Base-by-base conservation (phyloP, 306 rosid genomes). In the Cicer pinnatifidum region DNA sequence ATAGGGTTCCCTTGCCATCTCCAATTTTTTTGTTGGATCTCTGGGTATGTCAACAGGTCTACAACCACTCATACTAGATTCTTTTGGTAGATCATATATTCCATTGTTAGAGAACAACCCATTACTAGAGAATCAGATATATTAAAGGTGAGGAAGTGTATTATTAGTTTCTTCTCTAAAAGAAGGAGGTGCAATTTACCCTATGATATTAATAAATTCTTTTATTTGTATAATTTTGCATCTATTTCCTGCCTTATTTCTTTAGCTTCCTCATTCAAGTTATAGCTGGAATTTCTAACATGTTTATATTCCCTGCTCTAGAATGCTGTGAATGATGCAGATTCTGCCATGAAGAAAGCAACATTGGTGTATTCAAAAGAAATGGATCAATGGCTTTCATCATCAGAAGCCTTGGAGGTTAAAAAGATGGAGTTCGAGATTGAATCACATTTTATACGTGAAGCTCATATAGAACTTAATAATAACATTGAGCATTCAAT, bases 351-450 rank as follows among this genome's bases (percentile, higher is more conserved):
- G 19, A 77, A 79, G 69, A 84, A 81, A 50, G 92, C 95, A 57
- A 85, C 86, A 62, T 74, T 48, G 46, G 57, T 62, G 72, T 67
- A 82, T 68, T 83, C 90, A 38, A 69, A 79, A 69, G 85, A 86
- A 81, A 80, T 84, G 80, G 84, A 86, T 13, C 59, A 82, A 43
- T 91, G 95, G 89, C 71, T 84, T 61, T 83, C 80, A 10, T 86
- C 88, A 46, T 86, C 89, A 33, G 95, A 89, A 83, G 86, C 84
- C 61, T 77, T 91, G 86, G 95, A 87, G 75, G 78, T 79, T 64
- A 89, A 84, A 86, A 91, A 75, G 85, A 87, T 87, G 89, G 95
- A 87, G 78, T 71, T 89, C 40, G 92, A 91, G 83, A 86, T 91
- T 71, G 92, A 91, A 78, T 87, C 97, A 5, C 88, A 83, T 20